Evolutionary conservation across 352 stramenopile species (phyloP).

Genomic region (Achlya hypogyna): DNA sequence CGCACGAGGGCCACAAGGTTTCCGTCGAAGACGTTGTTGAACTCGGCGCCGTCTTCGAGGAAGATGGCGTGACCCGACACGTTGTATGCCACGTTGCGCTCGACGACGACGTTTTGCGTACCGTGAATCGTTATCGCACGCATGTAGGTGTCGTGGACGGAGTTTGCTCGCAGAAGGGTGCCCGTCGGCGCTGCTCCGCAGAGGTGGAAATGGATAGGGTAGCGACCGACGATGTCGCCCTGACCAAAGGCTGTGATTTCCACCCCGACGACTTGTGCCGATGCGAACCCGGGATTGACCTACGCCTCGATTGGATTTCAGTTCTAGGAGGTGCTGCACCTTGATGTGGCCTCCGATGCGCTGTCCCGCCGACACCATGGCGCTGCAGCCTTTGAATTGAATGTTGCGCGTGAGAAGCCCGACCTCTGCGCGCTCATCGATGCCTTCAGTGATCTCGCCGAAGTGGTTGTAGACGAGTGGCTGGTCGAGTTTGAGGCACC

Average conservation of each 20-base stretch:
- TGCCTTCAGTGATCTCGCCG: constrained; percentile 28
- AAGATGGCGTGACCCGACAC: constrained; percentile 40
- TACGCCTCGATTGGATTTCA: background rate
- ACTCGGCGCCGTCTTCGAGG: constrained; percentile 52
- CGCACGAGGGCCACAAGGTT: constrained; percentile 41
- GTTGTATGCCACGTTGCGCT: constrained; percentile 39
- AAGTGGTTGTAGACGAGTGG: constrained; percentile 35
- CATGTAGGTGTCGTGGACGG: constrained; percentile 38
- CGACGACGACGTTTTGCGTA: constrained; percentile 31
- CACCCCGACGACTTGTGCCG: constrained; percentile 31
- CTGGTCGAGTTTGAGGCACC: constrained; percentile 24
- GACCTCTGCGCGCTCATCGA: constrained; percentile 50
- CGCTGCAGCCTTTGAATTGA: constrained; percentile 35
- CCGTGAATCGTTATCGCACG: constrained; percentile 39
- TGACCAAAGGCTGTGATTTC: constrained; percentile 40
- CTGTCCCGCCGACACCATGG: constrained; percentile 1
- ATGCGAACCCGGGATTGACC: constrained; percentile 28
- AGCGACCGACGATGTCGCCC: constrained; percentile 32
- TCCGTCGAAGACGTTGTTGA: constrained; percentile 36
- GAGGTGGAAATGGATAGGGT: constrained; percentile 45
- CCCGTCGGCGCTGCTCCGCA: constrained; percentile 21
- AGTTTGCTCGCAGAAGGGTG: constrained; percentile 30
- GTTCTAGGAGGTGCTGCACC: background rate
- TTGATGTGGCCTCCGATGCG: constrained; percentile 38
- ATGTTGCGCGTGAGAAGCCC: constrained; percentile 50